Evolutionary conservation across 805 yeast species (phyloP).

Genomic region (Yarrowia yakushimensis): DNA sequence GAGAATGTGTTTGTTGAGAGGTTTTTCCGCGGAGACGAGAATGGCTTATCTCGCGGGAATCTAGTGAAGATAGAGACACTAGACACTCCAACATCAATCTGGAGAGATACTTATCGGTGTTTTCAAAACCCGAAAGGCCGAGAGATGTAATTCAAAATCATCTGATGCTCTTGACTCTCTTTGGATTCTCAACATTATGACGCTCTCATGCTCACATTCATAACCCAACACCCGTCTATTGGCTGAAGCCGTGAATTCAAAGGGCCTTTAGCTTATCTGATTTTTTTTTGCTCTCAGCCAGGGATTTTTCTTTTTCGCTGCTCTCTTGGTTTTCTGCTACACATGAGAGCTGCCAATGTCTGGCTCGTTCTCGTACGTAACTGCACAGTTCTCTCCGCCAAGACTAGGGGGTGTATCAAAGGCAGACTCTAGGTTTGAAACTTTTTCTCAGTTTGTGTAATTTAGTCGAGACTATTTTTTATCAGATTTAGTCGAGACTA

Average conservation of each 20-base stretch:
- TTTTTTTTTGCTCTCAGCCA: not conserved
- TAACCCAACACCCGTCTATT: not conserved
- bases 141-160: not conserved
- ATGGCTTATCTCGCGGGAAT: too few relatives aligned
- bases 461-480: not conserved
- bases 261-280: too few relatives aligned
- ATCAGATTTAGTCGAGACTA: conserved; percentile 2
- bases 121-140: not conserved
- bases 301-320: not conserved
- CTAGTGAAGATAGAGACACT: not conserved
- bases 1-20: not conserved
- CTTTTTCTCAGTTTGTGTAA: not conserved
- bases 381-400: not conserved
- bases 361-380: not conserved
- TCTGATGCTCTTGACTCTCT: not conserved
- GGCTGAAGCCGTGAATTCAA: not conserved
- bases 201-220: too few relatives aligned
- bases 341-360: not conserved
- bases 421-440: not conserved
- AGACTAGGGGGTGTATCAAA: conserved; percentile 7
- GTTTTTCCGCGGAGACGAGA: too few relatives aligned
- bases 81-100: not conserved
- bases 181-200: not conserved
- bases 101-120: too few relatives aligned
- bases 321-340: not conserved